phyloP scores from a whole-genome alignment of 2,329 filamentous ascomycete genomes.

The Hymenoscyphus occultus region DNA sequence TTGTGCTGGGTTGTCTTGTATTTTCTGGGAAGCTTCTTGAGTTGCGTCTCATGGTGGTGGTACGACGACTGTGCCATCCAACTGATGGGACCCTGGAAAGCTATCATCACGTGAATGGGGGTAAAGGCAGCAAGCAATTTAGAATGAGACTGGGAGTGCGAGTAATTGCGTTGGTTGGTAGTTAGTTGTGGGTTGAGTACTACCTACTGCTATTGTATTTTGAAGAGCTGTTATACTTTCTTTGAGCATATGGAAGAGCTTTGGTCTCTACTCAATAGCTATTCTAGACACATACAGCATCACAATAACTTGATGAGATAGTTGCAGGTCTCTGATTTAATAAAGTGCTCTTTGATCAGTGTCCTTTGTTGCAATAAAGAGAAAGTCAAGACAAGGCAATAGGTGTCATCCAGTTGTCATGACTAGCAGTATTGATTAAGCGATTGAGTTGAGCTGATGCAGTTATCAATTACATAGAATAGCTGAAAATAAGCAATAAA shows the following conservation, averaged over 20 bases:
- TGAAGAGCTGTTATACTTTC: too few species aligned
- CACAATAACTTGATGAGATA: background rate
- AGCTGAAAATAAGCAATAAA: background rate
- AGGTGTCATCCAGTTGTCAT: background rate
- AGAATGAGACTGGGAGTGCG: too few species aligned
- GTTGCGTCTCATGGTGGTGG: conserved; percentile 4
- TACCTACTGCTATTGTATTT: too few species aligned
- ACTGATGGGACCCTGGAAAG: background rate
- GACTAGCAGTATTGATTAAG: background rate
- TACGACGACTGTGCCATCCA: background rate
- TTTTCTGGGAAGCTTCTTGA: background rate
- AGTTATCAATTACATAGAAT: background rate
- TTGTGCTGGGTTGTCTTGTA: background rate
- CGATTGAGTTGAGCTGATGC: background rate
- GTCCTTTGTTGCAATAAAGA: background rate
- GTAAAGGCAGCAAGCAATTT: background rate
- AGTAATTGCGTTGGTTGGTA: too few species aligned
- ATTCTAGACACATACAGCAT: too few species aligned
- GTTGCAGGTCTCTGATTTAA: background rate
- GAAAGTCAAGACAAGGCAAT: background rate
- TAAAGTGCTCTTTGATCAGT: background rate
- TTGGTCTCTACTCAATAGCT: too few species aligned
- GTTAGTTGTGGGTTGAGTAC: too few species aligned
- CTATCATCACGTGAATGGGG: background rate
- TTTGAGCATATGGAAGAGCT: too few species aligned